Percentiles rank a stretch among this genome's conserved stretches.
phyloP scores from a whole-genome alignment of 768 basidiomycete species.

The Mycena leptocephala region DNA sequence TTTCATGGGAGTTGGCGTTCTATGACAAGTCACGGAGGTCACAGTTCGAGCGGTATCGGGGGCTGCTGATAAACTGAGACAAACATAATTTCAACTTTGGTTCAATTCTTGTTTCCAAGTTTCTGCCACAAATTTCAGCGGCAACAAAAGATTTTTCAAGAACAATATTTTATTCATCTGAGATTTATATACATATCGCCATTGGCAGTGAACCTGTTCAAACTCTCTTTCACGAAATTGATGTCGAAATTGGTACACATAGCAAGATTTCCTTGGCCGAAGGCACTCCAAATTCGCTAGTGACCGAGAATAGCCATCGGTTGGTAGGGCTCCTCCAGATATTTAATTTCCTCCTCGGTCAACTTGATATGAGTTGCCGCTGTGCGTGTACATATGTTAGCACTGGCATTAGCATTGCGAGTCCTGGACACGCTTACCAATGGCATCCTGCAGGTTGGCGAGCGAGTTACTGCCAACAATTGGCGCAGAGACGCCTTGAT shows the following conservation, averaged over 20 bases:
- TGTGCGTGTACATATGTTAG: not conserved
- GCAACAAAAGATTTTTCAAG: too few species aligned
- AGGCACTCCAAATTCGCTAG: not conserved
- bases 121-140: too few species aligned
- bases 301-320: slow-evolving; percentile 13
- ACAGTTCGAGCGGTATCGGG: not conserved
- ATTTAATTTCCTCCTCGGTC: slow-evolving; percentile 24
- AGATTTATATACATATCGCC: too few species aligned
- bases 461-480: slow-evolving; percentile 71
- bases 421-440: slow-evolving; percentile 51
- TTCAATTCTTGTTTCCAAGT: not conserved
- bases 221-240: too few species aligned
- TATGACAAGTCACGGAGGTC: not conserved
- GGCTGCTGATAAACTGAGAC: not conserved
- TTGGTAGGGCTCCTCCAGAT: slow-evolving; percentile 21
- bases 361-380: slow-evolving; percentile 21
- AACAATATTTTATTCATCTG: too few species aligned
- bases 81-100: not conserved
- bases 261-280: not conserved
- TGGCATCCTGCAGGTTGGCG: slow-evolving; percentile 66
- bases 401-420: not conserved
- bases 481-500: slow-evolving; percentile 66
- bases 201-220: too few species aligned
- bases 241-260: not conserved
- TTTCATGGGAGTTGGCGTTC: not conserved